Conservation (phyloP, 768 basidiomycete genomes). For the Galerina marginata region DNA sequence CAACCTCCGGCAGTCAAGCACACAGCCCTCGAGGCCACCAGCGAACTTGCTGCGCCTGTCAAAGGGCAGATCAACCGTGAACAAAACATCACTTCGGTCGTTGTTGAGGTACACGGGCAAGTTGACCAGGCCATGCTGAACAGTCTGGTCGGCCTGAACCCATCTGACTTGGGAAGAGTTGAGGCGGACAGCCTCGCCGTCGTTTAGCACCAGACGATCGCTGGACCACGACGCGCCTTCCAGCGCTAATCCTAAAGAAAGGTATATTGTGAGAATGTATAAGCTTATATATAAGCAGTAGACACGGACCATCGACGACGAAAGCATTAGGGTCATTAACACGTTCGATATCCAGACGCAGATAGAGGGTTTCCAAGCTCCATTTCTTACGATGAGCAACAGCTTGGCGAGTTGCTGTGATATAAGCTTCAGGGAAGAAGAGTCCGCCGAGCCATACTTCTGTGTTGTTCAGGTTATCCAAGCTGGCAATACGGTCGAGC, state of each 20-base stretch:
- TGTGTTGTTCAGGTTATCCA: slow-evolving; percentile 68
- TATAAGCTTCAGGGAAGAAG: slow-evolving; percentile 96
- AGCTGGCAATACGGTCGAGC: slow-evolving; percentile 70
- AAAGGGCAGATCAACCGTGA: slow-evolving; percentile 86
- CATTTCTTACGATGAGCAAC: slow-evolving; percentile 91
- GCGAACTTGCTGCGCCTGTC: slow-evolving; percentile 63
- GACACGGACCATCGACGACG: slow-evolving; percentile 80
- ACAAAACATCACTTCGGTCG: slow-evolving; percentile 88
- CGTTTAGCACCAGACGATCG: slow-evolving; percentile 78
- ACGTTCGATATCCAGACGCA: slow-evolving; percentile 82
- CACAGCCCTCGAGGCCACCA: slow-evolving; percentile 88
- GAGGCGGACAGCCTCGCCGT: slow-evolving; percentile 81
- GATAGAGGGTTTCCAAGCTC: slow-evolving; percentile 87
- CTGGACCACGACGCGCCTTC: slow-evolving; percentile 84
- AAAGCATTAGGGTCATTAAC: slow-evolving; percentile 82
- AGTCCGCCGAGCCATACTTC: slow-evolving; percentile 93
- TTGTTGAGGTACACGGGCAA: slow-evolving; percentile 93
- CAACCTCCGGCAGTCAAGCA: slow-evolving; percentile 86
- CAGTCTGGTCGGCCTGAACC: slow-evolving; percentile 63
- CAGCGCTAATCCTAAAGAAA: slow-evolving; percentile 71
- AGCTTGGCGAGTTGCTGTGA: slow-evolving; percentile 95
- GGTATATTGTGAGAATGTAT: slow-evolving; percentile 14
- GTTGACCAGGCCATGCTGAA: slow-evolving; percentile 59
- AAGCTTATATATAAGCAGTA: not conserved
- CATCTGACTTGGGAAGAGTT: slow-evolving; percentile 87